Base-by-base conservation (phyloP, 352 stramenopile species). In the Phytophthora pinifolia region DNA sequence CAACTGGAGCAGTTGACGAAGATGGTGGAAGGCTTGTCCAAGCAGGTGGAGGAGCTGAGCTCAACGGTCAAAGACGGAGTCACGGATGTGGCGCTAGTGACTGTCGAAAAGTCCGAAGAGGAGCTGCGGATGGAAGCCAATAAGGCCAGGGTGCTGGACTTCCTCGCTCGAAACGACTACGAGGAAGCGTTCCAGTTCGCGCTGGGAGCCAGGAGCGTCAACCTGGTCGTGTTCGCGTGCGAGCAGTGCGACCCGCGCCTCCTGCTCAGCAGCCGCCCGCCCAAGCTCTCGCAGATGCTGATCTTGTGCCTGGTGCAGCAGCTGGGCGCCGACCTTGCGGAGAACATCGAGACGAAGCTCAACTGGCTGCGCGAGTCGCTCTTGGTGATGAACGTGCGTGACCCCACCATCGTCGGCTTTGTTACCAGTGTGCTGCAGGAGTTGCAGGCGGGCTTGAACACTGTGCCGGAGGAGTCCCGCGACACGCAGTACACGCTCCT, bases 261-360 rank as follows among this genome's bases (percentile, higher is more conserved):
- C 27, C 77, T 92, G 46, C 60, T 94, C 15, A 79, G 78, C 46
- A 72, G 59, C 27, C 81, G 79, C 2, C 83, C 79, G 9, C 76
- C 80, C 8, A 78, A 88, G 65, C 75, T 94, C 34, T 91, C 84
- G 50, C 84, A 94, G 59, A 91, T 92, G 81, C 60, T 92, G 60
- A 83, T 94, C 43, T 57, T 94, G 50, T 94, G 84, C 38, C 67
- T 94, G 13, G 84, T 94, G 20, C 84, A 94, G 61, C 84, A 94
- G 37, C 70, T 94, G 30, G 84, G 84, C 22, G 79, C 81, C 1
- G 82, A 92, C 25, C 48, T 92, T 6, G 69, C 54, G 1, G 77
- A 89, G 49, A 77, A 91, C 31, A 43, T 89, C 25, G 48, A 76
- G 46, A 79, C 84, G 22, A 91, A 89, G 62, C 60, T 94, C 3